Evolutionary conservation across 352 stramenopile species (phyloP), one percentile per base, ranked within the genome.

Genomic region (Globisporangium megalacanthum): DNA sequence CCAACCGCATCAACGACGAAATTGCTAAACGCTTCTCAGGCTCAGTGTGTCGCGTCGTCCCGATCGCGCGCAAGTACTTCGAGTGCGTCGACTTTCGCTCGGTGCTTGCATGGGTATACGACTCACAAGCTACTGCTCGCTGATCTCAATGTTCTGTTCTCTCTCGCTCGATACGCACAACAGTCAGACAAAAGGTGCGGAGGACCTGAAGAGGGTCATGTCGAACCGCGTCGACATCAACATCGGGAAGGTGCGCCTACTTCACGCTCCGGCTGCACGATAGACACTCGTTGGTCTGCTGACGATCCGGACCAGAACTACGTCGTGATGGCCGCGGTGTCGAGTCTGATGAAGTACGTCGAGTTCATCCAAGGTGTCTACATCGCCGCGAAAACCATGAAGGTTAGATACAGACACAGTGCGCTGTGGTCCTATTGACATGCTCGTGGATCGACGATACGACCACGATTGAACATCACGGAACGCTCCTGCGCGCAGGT

Each of bases 351-450:
- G 73, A 80, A 88, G 61, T 95, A 95, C 65, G 69, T 94, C 35
- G 86, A 95, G 61, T 90, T 83, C 51, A 89, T 92, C 37, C 85
- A 95, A 72, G 85, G 85, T 10, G 77, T 95, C 6, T 88, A 85
- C 58, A 83, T 95, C n/a, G 86, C 82, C 11, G 67, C 83, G 44
- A 90, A 84, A 33, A 90, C 83, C 4, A 81, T 94, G 54, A 90
- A 89, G 79, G 82, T 88, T n/a, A n/a, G n/a, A n/a, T n/a, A n/a
- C n/a, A n/a, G n/a, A n/a, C n/a, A n/a, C n/a, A n/a, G n/a, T n/a
- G n/a, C n/a, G n/a, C n/a, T n/a, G n/a, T n/a, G n/a, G n/a, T n/a
- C n/a, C n/a, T n/a, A n/a, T n/a, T n/a, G n/a, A n/a, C n/a, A n/a
- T n/a, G n/a, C n/a, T n/a, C n/a, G n/a, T n/a, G n/a, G n/a, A n/a